Base-by-base conservation (phyloP, 148 eudicot genomes). In the Suaeda aralocaspica region DNA sequence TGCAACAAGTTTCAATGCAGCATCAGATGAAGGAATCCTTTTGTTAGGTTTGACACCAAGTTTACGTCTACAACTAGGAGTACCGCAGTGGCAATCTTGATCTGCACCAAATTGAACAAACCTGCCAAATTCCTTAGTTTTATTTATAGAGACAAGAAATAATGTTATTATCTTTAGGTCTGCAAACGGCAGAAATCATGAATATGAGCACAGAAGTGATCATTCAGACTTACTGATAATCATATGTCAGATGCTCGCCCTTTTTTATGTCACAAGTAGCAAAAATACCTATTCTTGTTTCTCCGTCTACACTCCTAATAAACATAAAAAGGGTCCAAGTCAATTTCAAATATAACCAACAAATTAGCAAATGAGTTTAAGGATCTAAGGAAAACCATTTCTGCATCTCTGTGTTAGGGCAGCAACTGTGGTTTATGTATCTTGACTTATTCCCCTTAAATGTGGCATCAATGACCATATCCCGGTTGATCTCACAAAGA, bases 71-170 rank as follows among this genome's bases (percentile, higher is more conserved):
- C 99, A 95, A 64, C 88, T 84, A 75, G 39, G 74, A 74, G 99
- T 96, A 74, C 97, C 97, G 80, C 99, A 95, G 74, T 86, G 80
- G 78, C 99, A 95, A 82, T 87, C 89, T 80, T 95, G 99, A 86
- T 95, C 99, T 64, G 99, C 99, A 76, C 99, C 99, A 86, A 95
- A 95, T 70, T 95, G 99, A 79, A 95, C 99, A 85, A 95, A 95
- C 89, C 99, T 95, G 97, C 96, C 81, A 84, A 69, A 74, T 69
- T 65, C 74, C 76, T 86, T 79, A 90, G 82, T 73, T 62, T 78
- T 65, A 71, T 55, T 74, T 50, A 64, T 52, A 58, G 41, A 33
- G 16, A 63, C 67, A 42, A 28, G 30, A 58, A 22, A 66, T 21
- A 18, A 52, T 50, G 48, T n/a, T n/a, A n/a, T n/a, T n/a, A n/a